Conservation (phyloP, 345 rosid genomes). For the Passiflora organensis region DNA sequence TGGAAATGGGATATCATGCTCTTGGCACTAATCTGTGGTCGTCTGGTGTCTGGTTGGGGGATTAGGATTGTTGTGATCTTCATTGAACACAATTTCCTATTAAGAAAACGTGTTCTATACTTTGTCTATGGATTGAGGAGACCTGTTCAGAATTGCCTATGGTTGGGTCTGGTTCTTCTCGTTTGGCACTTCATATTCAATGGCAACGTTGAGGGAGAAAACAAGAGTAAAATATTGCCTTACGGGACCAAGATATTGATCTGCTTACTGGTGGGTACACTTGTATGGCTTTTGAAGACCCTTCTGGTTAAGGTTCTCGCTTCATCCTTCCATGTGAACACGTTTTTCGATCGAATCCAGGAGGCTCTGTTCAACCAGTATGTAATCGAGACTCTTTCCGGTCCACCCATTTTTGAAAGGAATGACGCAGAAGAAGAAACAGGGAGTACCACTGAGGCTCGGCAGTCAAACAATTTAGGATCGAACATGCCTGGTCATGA, state of each 20-base stretch:
- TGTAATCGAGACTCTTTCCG: conserved; percentile 33
- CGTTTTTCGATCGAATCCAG: conserved; percentile 51
- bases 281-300: conserved; percentile 46
- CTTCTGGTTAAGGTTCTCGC: conserved; percentile 46
- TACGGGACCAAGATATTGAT: conserved; percentile 36
- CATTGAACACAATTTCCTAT: conserved; percentile 32
- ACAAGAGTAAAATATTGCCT: conserved; percentile 29
- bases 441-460: background rate
- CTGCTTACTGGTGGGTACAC: conserved; percentile 34
- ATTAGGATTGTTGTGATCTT: conserved; percentile 34
- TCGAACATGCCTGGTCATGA: background rate
- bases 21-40: conserved; percentile 38
- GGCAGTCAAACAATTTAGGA: background rate
- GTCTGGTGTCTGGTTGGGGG: conserved; percentile 36
- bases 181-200: conserved; percentile 33
- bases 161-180: conserved; percentile 38
- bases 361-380: conserved; percentile 45
- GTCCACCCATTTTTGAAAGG: conserved; percentile 24
- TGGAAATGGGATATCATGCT: conserved; percentile 51
- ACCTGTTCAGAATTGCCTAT: conserved; percentile 37
- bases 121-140: conserved; percentile 48
- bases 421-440: conserved; percentile 8
- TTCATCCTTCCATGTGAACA: conserved; percentile 40
- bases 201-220: conserved; percentile 20
- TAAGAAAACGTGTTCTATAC: conserved; percentile 41